Conservation (phyloP, 2,329 filamentous ascomycete species). For the Metarhizium anisopliae region DNA sequence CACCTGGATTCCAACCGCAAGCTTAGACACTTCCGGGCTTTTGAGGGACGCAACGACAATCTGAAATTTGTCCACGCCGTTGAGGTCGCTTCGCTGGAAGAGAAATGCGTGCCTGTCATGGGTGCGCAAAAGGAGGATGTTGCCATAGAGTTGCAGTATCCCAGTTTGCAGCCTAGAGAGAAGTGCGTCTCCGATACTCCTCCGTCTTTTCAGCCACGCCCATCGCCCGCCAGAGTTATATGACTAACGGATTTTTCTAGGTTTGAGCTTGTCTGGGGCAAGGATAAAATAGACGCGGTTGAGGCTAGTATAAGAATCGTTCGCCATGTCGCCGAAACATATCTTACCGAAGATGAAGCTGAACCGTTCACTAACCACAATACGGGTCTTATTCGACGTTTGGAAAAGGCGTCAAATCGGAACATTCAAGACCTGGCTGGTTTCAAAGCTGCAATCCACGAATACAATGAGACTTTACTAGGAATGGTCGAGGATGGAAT, state of each 20-base stretch:
- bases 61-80: constrained; percentile 49
- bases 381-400: constrained; percentile 64
- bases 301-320: constrained; percentile 65
- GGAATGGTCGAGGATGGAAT: constrained; percentile 59
- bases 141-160: constrained; percentile 70
- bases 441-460: constrained; percentile 63
- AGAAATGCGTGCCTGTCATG: constrained; percentile 42
- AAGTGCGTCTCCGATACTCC: constrained; percentile 35
- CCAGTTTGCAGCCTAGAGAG: constrained; percentile 61
- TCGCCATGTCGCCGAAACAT: constrained; percentile 62
- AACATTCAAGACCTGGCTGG: constrained; percentile 54
- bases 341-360: constrained; percentile 63
- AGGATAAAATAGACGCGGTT: constrained; percentile 69
- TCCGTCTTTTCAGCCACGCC: not conserved
- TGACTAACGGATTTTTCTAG: constrained; percentile 17
- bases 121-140: constrained; percentile 43
- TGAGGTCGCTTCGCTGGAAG: constrained; percentile 42
- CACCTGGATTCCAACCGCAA: constrained; percentile 37
- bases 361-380: constrained; percentile 61
- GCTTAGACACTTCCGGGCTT: constrained; percentile 36
- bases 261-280: constrained; percentile 62
- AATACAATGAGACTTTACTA: constrained; percentile 68
- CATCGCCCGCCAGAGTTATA: not conserved
- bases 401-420: constrained; percentile 65
- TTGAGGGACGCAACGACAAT: constrained; percentile 31